Conservation (phyloP, 495 filamentous ascomycete species). For the Aspergillus avenaceus region DNA sequence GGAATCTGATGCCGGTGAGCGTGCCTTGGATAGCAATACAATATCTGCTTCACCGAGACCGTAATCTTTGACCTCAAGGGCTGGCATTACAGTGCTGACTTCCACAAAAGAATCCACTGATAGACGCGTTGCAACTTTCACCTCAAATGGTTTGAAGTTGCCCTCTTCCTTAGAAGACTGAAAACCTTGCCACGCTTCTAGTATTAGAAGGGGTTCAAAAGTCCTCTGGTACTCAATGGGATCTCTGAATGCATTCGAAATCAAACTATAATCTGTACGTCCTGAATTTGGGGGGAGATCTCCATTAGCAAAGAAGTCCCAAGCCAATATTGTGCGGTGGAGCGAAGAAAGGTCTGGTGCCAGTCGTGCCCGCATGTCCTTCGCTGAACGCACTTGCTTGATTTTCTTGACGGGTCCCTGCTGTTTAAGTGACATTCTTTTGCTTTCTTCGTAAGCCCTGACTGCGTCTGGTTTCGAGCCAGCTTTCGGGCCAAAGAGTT, state of each 20-base stretch:
- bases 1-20: slow-evolving; percentile 57
- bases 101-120: slow-evolving; percentile 92
- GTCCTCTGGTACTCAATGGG: slow-evolving; percentile 78
- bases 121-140: slow-evolving; percentile 80
- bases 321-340: slow-evolving; percentile 80
- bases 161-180: slow-evolving; percentile 84
- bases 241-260: slow-evolving; percentile 70
- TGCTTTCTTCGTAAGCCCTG: slow-evolving; percentile 51
- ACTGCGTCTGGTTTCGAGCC: slow-evolving; percentile 44
- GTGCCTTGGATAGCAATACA: slow-evolving; percentile 71
- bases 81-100: slow-evolving; percentile 75
- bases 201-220: slow-evolving; percentile 84
- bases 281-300: slow-evolving; percentile 73
- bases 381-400: slow-evolving; percentile 69
- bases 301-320: slow-evolving; percentile 87
- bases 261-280: slow-evolving; percentile 64
- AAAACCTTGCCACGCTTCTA: slow-evolving; percentile 95
- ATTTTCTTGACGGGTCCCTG: slow-evolving; percentile 76
- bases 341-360: slow-evolving; percentile 82
- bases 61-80: slow-evolving; percentile 62
- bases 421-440: slow-evolving; percentile 46
- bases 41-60: slow-evolving; percentile 81
- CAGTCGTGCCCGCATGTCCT: slow-evolving; percentile 90
- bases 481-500: slow-evolving; percentile 52
- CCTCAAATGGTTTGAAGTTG: slow-evolving; percentile 69